Evolutionary conservation across 306 rosid genomes (phyloP).

Genomic region (Spatholobus suberectus): DNA sequence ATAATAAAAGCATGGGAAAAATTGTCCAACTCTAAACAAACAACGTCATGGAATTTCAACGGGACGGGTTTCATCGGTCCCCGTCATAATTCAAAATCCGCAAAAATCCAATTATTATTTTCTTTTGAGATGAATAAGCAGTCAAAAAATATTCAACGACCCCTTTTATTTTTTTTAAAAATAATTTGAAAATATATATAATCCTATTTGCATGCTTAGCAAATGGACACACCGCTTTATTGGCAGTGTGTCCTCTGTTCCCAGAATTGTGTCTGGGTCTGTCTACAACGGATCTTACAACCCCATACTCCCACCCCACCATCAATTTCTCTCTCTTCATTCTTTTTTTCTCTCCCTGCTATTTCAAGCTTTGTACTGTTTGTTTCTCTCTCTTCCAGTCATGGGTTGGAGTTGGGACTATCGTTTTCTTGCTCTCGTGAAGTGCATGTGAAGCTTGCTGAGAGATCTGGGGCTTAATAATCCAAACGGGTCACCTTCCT

Average conservation of each 20-base stretch:
- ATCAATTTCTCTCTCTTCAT: slow-evolving; percentile 7
- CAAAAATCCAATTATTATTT: slow-evolving; percentile 29
- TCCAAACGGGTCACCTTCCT: slow-evolving; percentile 54
- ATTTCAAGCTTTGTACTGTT: not conserved
- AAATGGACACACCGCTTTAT: slow-evolving; percentile 75
- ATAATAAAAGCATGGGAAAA: not conserved
- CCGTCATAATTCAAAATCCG: slow-evolving; percentile 32
- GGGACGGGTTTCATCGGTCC: slow-evolving; percentile 42
- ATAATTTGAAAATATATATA: not conserved
- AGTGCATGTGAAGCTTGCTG: slow-evolving; percentile 80
- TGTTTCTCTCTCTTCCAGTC: slow-evolving; percentile 32
- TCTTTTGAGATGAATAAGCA: slow-evolving; percentile 11
- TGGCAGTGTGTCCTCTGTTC: slow-evolving; percentile 58
- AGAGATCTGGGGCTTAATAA: slow-evolving; percentile 77
- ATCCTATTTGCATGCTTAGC: slow-evolving; percentile 60
- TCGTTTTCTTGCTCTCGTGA: slow-evolving; percentile 74
- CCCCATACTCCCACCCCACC: slow-evolving; percentile 11
- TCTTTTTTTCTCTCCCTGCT: not conserved
- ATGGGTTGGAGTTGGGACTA: slow-evolving; percentile 41
- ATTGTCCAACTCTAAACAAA: slow-evolving; percentile 37
- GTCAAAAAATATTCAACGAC: slow-evolving; percentile 29
- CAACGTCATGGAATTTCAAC: slow-evolving; percentile 43
- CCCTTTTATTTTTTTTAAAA: not conserved
- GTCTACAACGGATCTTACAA: slow-evolving; percentile 76
- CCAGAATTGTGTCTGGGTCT: slow-evolving; percentile 52